Conservation (phyloP, 768 basidiomycete genomes). For the Termitomyces sp. region DNA sequence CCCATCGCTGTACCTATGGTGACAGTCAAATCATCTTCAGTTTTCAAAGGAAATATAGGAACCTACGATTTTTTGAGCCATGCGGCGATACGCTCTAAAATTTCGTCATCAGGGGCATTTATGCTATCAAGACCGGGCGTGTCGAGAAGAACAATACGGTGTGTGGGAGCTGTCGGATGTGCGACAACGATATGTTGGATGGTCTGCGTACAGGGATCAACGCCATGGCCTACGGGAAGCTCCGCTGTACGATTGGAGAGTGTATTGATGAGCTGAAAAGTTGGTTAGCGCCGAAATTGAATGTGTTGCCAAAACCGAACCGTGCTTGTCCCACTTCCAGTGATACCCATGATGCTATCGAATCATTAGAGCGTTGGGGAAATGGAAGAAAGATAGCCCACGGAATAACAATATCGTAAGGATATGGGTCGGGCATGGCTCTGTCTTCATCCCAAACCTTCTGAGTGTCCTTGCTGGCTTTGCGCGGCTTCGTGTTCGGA, state of each 20-base stretch:
- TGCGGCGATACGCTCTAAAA: conserved; percentile 5
- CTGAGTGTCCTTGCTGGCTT: neutral
- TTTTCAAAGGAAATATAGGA: neutral
- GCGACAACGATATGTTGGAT: conserved; percentile 3
- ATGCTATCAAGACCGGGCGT: conserved; percentile 12
- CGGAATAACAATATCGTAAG: conserved; percentile 15
- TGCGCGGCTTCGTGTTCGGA: conserved; percentile 1
- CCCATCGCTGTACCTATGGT: conserved; percentile 1
- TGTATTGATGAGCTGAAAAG: conserved; percentile 10
- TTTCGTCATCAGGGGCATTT: conserved; percentile 5
- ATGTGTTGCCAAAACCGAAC: neutral
- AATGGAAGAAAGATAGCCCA: neutral
- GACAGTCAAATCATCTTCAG: neutral
- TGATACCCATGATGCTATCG: conserved; percentile 10
- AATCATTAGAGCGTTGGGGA: neutral
- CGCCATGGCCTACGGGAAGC: conserved; percentile 9
- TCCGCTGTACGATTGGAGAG: neutral
- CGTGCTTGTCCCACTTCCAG: conserved; percentile 14
- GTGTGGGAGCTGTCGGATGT: conserved; percentile 9
- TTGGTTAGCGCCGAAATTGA: neutral
- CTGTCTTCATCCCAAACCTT: conserved; percentile 5
- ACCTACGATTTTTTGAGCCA: conserved; percentile 11
- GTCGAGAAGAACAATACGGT: conserved; percentile 11
- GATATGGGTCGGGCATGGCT: conserved; percentile 6
- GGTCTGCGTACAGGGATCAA: conserved; percentile 9